Base-by-base conservation (phyloP, 208 protist genomes). In the Leishmania martiniquensis region DNA sequence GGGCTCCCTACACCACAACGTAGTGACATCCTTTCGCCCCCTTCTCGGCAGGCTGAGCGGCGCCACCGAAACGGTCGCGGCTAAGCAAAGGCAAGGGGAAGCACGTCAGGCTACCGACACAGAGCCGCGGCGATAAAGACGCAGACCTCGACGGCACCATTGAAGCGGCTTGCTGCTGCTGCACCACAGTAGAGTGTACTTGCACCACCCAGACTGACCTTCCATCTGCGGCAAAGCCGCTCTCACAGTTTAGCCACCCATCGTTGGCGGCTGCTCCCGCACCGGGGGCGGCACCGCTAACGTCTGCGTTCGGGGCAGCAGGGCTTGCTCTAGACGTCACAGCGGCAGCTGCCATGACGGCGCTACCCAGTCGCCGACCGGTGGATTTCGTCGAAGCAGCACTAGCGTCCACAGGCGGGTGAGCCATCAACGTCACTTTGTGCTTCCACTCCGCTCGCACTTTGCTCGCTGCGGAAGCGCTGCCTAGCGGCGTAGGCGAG, bases 161-260 rank as follows among this genome's bases (percentile, higher is more conserved):
- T 22, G 52, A 47, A 59, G 42, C 29, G 2, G 57, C 34, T 37
- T 65, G 32, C 3, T 72, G 70, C 55, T 34, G 77, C 44, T 82
- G 78, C n/a, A 54, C 60, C 32, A 74, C 72, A 0, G 66, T 77
- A 15, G 78, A 82, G 66, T 77, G 66, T 34, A 82, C 72, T 59
- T 82, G 78, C 15, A 68, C 72, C 12, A 82, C 78, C 78, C 78
- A 82, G 45, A 82, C 78, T n/a, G 65, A 57, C 42, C 57, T 52
- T n/a, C 78, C 72, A 15, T 82, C 72, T 1, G 66, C 54, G 44
- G 72, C 15, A 70, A 82, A 82, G 12, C 78, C 78, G 15, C 60
- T 63, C 17, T 66, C 72, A 44, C 62, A 34, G n/a, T 77, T 52
- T 42, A 82, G 39, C 44, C 63, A 73, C 4, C 73, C 78, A 10